These are phyloP conservation scores for Aspergillus funiculosus DNA, from an alignment of 495 filamentous ascomycete species.

Conservation along the genomic window DNA sequence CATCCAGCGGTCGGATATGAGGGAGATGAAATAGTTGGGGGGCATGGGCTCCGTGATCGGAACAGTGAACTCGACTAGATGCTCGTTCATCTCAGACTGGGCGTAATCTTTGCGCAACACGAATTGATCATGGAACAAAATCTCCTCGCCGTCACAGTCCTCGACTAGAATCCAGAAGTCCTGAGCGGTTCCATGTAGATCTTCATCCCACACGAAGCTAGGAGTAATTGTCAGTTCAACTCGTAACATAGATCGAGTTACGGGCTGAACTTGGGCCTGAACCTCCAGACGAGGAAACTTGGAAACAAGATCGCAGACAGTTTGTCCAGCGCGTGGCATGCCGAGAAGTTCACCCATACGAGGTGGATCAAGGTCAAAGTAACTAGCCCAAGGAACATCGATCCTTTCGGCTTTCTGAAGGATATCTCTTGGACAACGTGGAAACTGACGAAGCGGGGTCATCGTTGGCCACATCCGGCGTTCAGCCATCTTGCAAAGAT, in stretches of 20 bases:
- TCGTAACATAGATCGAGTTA: constrained; percentile 93
- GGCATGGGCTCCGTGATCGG: constrained; percentile 97
- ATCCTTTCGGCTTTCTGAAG: constrained; percentile 89
- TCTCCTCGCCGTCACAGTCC: constrained; percentile 95
- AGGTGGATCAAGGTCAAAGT: constrained; percentile 93
- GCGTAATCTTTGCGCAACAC: constrained; percentile 84
- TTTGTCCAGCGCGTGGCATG: constrained; percentile 80
- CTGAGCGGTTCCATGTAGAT: constrained; percentile 79
- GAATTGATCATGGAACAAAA: constrained; percentile 94
- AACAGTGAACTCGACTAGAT: constrained; percentile 95
- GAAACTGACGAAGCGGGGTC: constrained; percentile 90
- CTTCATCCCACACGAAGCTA: constrained; percentile 94
- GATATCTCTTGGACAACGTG: constrained; percentile 73
- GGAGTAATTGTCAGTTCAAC: constrained; percentile 90
- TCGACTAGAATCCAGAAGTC: constrained; percentile 97
- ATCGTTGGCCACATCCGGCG: constrained; percentile 99
- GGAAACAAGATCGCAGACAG: constrained; percentile 76
- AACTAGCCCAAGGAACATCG: constrained; percentile 87
- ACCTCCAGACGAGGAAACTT: constrained; percentile 93
- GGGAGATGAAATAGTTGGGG: constrained; percentile 94
- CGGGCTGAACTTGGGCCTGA: constrained; percentile 85
- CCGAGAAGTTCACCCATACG: constrained; percentile 95
- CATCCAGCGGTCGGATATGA: constrained; percentile 96
- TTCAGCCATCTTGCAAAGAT: constrained; percentile 98
- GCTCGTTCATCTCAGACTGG: constrained; percentile 74